A percentile compares a stretch with the other conserved stretches of the same genome.
Conservation (phyloP, 495 filamentous ascomycete species). For the Eremomyces bilateralis region DNA sequence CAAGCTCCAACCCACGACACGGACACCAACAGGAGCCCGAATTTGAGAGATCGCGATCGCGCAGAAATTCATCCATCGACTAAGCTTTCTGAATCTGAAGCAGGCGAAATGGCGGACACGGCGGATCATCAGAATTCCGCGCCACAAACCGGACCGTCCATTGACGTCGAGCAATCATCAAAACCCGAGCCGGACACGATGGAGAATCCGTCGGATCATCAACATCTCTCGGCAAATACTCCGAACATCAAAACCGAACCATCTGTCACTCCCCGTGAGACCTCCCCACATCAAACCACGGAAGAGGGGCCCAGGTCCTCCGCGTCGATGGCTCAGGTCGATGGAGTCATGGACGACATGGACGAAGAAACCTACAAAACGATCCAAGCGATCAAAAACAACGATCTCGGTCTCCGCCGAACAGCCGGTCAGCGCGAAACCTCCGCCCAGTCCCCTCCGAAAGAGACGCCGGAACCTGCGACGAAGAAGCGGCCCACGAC, state of each 20-base stretch:
- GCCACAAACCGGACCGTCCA: no score
- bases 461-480: constrained; percentile 7
- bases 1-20: no score
- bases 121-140: no score
- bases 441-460: constrained; percentile 10
- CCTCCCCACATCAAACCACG: constrained; percentile 10
- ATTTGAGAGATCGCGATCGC: no score
- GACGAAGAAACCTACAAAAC: constrained; percentile 14
- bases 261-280: constrained; percentile 13
- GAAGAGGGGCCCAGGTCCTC: constrained; percentile 6
- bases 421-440: constrained; percentile 8
- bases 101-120: no score
- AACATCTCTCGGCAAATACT: constrained; percentile 8
- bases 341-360: constrained; percentile 3
- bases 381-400: constrained; percentile 14
- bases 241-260: constrained; percentile 17
- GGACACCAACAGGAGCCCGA: no score
- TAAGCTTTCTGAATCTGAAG: no score
- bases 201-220: no score
- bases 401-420: constrained; percentile 15
- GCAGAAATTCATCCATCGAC: no score
- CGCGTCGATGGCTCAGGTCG: constrained; percentile 1
- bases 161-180: no score
- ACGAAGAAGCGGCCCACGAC: constrained; percentile 13
- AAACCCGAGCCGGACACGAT: no score